phyloP scores from a whole-genome alignment of 176 grass and related monocot species.

The Triticum urartu region DNA sequence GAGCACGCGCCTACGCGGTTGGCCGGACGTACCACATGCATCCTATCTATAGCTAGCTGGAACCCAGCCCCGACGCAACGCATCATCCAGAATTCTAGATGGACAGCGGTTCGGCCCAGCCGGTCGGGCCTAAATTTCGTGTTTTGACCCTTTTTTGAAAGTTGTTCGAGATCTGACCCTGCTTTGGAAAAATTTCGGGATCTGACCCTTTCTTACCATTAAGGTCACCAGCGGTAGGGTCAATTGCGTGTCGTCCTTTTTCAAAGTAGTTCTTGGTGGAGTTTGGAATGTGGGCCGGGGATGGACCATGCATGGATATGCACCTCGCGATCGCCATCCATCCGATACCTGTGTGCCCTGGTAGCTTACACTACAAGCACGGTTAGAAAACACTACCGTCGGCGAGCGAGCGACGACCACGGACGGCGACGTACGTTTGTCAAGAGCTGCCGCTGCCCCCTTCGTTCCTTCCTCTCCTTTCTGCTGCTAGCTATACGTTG shows the following conservation, averaged over 20 bases:
- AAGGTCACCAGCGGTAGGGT: not conserved
- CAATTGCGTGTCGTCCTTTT: not conserved
- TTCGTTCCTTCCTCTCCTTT: not conserved
- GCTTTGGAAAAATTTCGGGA: too few relatives aligned
- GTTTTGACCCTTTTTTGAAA: too few relatives aligned
- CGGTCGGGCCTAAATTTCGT: too few relatives aligned
- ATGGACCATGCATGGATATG: not conserved
- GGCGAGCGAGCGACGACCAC: not conserved
- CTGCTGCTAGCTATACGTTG: not conserved
- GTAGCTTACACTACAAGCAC: not conserved
- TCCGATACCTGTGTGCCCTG: not conserved
- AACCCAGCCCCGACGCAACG: not conserved
- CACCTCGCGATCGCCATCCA: not conserved
- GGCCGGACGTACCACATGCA: not conserved
- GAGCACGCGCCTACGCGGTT: not conserved
- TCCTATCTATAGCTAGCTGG: not conserved
- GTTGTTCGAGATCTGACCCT: too few relatives aligned
- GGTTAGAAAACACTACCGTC: not conserved
- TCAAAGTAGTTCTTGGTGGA: not conserved
- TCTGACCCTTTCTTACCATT: too few relatives aligned
- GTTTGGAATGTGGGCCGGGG: not conserved
- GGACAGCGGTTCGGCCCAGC: too few relatives aligned
- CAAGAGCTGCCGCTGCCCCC: not conserved
- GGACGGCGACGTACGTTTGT: constrained; percentile 1
- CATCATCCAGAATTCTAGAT: not conserved